phyloP scores from a whole-genome alignment of 768 basidiomycete genomes.

The Dacryopinax spathularia region DNA sequence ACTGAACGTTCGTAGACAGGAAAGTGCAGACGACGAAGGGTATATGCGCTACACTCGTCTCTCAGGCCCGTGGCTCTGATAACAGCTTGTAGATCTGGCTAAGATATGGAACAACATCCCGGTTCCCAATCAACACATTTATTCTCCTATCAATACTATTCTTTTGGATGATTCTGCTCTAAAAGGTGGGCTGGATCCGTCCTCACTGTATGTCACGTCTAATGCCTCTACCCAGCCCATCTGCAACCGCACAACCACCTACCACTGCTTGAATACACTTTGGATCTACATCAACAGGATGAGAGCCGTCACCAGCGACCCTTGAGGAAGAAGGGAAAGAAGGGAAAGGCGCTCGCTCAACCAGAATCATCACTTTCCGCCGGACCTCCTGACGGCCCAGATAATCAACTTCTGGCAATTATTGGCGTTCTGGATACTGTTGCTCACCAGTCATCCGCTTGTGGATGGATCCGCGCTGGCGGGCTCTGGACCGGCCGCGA shows the following conservation, averaged over 20 bases:
- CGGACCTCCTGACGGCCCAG: background rate
- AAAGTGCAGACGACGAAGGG: slow-evolving; percentile 48
- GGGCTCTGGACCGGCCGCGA: slow-evolving; percentile 6
- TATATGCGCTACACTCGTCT: background rate
- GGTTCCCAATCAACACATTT: slow-evolving; percentile 11
- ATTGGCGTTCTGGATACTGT: slow-evolving; percentile 10
- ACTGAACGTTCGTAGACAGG: slow-evolving; percentile 15
- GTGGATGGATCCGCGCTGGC: slow-evolving; percentile 8
- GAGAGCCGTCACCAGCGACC: background rate
- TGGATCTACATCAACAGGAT: background rate
- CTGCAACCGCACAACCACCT: slow-evolving; percentile 74
- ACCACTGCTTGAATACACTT: slow-evolving; percentile 55
- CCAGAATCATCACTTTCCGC: background rate
- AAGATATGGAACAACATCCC: slow-evolving; percentile 48
- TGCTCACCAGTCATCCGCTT: slow-evolving; percentile 7
- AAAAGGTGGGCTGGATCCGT: slow-evolving; percentile 19
- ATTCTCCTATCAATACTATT: slow-evolving; percentile 36
- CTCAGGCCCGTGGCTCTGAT: background rate
- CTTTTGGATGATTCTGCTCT: slow-evolving; percentile 40
- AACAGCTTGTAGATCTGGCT: slow-evolving; percentile 35
- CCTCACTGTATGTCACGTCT: background rate
- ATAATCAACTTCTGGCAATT: slow-evolving; percentile 9
- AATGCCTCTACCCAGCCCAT: slow-evolving; percentile 23
- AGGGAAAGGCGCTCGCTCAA: background rate
- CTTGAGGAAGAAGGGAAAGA: background rate